Percentiles rank a stretch among this genome's conserved stretches.
Evolutionary conservation across 495 filamentous ascomycete genomes (phyloP).

Genomic region (Immersiella caudata): DNA sequence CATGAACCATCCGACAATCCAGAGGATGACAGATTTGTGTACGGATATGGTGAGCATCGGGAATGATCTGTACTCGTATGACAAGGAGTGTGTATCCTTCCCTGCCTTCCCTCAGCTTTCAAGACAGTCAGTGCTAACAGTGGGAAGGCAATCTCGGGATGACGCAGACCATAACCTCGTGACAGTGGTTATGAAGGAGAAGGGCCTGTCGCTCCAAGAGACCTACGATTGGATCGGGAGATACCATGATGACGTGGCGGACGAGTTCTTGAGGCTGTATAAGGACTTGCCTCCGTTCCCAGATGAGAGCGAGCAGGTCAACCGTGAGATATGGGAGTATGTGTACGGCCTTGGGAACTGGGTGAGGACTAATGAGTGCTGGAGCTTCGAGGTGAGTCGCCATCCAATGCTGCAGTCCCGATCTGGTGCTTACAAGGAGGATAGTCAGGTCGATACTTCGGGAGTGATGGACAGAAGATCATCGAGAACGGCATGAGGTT

Average conservation of each 20-base stretch:
- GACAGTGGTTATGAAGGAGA: constrained; percentile 23
- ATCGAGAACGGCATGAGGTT: background rate
- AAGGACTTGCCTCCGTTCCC: constrained; percentile 13
- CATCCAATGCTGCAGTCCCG: too few relatives aligned
- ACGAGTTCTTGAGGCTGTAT: background rate
- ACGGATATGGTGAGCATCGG: constrained; percentile 21
- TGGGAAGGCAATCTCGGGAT: constrained; percentile 5
- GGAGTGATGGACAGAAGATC: background rate
- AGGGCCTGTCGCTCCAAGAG: constrained; percentile 9
- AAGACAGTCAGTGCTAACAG: background rate
- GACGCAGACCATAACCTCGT: constrained; percentile 27
- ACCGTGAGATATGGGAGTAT: constrained; percentile 11
- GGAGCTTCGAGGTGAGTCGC: constrained; percentile 15
- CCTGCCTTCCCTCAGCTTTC: too few relatives aligned
- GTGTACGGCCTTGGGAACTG: constrained; percentile 14
- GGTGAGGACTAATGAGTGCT: constrained; percentile 16
- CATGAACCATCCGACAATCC: constrained; percentile 15
- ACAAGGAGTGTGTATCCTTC: constrained; percentile 8
- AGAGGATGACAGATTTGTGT: constrained; percentile 9
- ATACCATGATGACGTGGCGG: constrained; percentile 1
- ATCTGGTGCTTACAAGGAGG: background rate
- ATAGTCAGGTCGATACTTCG: constrained; percentile 22
- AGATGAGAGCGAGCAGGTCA: background rate
- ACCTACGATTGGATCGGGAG: constrained; percentile 20
- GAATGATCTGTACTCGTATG: constrained; percentile 24